These are phyloP conservation scores for Haplosporangium gracile DNA, from an alignment of 192 early-diverging fungal species.

Conservation along the genomic window DNA sequence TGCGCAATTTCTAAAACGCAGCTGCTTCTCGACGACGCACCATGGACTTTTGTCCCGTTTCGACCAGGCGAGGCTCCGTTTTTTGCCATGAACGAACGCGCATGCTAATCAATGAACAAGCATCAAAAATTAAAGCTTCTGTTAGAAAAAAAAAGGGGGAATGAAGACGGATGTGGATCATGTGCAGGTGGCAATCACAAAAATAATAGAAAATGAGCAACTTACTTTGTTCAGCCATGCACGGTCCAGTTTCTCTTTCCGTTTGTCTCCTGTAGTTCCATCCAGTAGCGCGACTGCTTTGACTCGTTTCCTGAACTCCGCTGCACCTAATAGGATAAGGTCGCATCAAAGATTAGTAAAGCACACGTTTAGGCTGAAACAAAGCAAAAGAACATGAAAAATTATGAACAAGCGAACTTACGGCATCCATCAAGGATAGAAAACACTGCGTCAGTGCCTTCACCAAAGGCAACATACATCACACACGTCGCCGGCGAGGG, in stretches of 20 bases:
- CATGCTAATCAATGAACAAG: neutral
- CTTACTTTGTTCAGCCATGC: neutral
- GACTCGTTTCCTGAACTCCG: neutral
- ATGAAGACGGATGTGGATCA: no score
- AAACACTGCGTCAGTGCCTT: neutral
- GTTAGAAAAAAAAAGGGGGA: no score
- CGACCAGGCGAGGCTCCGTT: neutral
- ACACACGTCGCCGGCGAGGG: neutral
- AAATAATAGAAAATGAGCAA: neutral
- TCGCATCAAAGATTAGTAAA: neutral
- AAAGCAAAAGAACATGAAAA: neutral
- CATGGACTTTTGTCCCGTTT: neutral
- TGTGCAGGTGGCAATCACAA: neutral
- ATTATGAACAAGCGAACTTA: neutral
- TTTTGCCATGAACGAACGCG: neutral
- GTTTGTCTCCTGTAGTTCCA: slow-evolving; percentile 4
- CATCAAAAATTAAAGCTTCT: no score
- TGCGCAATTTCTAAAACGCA: no score
- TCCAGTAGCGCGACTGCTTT: neutral
- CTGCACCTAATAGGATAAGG: neutral
- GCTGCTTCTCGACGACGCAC: neutral
- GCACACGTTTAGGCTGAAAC: neutral
- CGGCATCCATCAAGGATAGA: neutral
- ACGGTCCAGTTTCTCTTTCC: neutral
- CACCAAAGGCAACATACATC: neutral